Percentiles rank a stretch among this genome's conserved stretches.
These are phyloP conservation scores for Diplodia seriata DNA, from an alignment of 2,329 filamentous ascomycete genomes.

Conservation along the genomic window DNA sequence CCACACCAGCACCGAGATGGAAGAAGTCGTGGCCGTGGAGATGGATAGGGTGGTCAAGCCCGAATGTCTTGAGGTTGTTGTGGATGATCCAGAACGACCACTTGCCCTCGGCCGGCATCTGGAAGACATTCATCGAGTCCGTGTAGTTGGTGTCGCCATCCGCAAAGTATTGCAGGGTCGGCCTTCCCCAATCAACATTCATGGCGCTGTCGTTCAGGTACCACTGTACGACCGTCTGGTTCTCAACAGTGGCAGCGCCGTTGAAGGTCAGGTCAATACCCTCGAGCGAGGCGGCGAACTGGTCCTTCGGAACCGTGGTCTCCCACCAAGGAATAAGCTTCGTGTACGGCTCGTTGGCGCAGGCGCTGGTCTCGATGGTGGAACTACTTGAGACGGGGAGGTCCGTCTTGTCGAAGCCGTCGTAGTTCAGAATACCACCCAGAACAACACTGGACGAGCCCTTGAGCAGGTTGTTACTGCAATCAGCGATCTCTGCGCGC, in stretches of 20 bases:
- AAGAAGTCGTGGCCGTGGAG: constrained; percentile 53
- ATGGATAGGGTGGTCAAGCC: constrained; percentile 51
- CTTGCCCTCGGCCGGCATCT: constrained; percentile 38
- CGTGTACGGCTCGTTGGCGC: constrained; percentile 41
- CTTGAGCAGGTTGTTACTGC: constrained; percentile 31
- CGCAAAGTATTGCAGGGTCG: constrained; percentile 47
- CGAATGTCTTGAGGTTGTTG: constrained; percentile 39
- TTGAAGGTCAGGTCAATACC: constrained; percentile 35
- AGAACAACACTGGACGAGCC: constrained; percentile 46
- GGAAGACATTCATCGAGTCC: constrained; percentile 41
- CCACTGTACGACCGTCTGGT: constrained; percentile 44
- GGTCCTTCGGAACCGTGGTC: constrained; percentile 22
- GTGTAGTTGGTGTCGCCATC: constrained; percentile 40
- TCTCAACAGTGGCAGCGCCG: constrained; percentile 7
- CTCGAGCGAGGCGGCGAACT: constrained; percentile 32
- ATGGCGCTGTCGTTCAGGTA: constrained; percentile 49
- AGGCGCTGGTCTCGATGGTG: constrained; percentile 32
- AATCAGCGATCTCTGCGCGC: constrained; percentile 43
- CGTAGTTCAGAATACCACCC: constrained; percentile 51
- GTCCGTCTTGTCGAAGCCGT: constrained; percentile 38
- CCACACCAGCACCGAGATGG: constrained; percentile 46
- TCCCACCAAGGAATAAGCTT: constrained; percentile 47
- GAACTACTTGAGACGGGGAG: constrained; percentile 17
- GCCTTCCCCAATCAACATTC: constrained; percentile 45
- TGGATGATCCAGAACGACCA: constrained; percentile 61